Evolutionary conservation across 2,329 filamentous ascomycete genomes (phyloP).

Genomic region (Phialophora verrucosa): DNA sequence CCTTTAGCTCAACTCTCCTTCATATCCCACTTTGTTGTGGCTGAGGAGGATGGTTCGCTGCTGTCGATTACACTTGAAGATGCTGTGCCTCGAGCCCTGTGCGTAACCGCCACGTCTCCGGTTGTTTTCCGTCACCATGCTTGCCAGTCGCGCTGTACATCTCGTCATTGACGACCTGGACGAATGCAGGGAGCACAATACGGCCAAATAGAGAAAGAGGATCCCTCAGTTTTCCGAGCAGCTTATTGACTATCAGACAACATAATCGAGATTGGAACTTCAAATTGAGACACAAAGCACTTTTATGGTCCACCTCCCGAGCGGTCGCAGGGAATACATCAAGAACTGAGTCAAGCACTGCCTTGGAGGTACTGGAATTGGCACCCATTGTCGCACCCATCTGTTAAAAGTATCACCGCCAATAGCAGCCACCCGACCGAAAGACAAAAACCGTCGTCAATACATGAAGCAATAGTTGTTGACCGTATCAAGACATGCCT

Average conservation of each 20-base stretch:
- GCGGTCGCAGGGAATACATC: neutral
- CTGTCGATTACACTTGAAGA: neutral
- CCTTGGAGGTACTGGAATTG: neutral
- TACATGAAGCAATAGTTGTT: neutral
- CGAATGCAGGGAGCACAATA: neutral
- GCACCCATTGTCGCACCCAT: neutral
- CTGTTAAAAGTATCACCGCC: neutral
- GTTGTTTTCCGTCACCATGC: neutral
- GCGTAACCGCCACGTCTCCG: neutral
- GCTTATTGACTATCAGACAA: neutral
- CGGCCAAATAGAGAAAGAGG: neutral
- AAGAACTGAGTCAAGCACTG: neutral
- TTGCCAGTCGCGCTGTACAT: too few relatives aligned
- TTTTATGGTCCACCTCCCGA: neutral
- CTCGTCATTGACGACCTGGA: too few relatives aligned
- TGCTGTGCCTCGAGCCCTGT: neutral
- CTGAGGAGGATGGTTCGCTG: neutral
- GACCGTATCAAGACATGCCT: constrained; percentile 1
- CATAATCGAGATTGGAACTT: neutral
- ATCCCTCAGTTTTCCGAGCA: neutral
- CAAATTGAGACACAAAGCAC: neutral
- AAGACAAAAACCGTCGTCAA: neutral
- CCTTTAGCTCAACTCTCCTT: neutral
- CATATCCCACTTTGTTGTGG: neutral
- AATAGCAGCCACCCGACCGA: neutral